Evolutionary conservation across 768 basidiomycete species (phyloP).

Genomic region (Rhodosporidiobolus odoratus): DNA sequence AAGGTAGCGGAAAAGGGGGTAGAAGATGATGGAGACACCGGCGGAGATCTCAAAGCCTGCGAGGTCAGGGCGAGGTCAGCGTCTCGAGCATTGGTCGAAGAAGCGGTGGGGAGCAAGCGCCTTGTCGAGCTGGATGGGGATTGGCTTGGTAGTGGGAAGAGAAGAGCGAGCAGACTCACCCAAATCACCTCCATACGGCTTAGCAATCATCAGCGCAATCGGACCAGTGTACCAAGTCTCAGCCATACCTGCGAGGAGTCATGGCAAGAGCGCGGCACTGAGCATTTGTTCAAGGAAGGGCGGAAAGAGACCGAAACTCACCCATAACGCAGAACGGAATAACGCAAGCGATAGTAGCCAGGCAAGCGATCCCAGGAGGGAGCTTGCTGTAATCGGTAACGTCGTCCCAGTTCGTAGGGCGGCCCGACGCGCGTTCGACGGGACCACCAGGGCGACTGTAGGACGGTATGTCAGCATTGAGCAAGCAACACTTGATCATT

Average conservation of each 20-base stretch:
- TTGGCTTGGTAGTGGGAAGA: background rate
- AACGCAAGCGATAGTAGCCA: slow-evolving; percentile 4
- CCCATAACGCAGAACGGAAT: slow-evolving; percentile 4
- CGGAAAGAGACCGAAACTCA: background rate
- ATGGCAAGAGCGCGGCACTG: no score
- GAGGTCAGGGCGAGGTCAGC: background rate
- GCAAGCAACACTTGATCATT: no score
- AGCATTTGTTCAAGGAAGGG: no score
- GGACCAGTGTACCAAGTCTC: slow-evolving; percentile 30
- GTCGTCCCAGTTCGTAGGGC: slow-evolving; percentile 35
- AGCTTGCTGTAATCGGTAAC: slow-evolving; percentile 29
- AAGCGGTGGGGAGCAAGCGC: background rate
- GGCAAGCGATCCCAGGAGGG: slow-evolving; percentile 27
- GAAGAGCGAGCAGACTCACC: slow-evolving; percentile 9
- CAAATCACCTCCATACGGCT: slow-evolving; percentile 30
- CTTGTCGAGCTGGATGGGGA: no score
- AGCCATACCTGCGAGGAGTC: slow-evolving; percentile 6
- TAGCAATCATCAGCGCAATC: slow-evolving; percentile 18
- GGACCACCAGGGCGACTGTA: slow-evolving; percentile 21
- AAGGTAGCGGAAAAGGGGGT: slow-evolving; percentile 30
- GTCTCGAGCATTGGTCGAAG: no score
- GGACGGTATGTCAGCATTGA: background rate
- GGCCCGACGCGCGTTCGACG: slow-evolving; percentile 7
- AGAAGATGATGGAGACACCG: slow-evolving; percentile 19
- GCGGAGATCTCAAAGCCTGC: slow-evolving; percentile 43